These are phyloP conservation scores for Amaranthus hypochondriacus DNA, from an alignment of 148 eudicot genomes.

Conservation along the genomic window DNA sequence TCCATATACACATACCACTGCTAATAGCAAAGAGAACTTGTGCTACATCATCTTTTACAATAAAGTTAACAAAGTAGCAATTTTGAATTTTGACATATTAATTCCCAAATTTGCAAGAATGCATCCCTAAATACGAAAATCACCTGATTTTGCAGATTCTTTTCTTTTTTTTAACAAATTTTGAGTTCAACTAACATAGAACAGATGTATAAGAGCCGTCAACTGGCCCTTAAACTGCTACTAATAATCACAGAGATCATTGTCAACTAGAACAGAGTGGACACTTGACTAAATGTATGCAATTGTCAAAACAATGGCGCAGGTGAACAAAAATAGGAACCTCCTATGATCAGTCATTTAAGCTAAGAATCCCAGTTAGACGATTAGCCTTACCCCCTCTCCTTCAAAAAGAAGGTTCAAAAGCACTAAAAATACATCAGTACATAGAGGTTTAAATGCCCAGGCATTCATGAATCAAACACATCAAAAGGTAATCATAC, in stretches of 20 bases:
- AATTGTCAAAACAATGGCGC: neutral
- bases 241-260: neutral
- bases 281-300: neutral
- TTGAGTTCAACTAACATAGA: neutral
- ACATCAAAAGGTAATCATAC: neutral
- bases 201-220: neutral
- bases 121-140: neutral
- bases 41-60: neutral
- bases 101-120: neutral
- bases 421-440: neutral
- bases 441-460: neutral
- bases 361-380: neutral
- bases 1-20: neutral
- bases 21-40: neutral
- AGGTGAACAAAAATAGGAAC: neutral
- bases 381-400: neutral
- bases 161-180: neutral
- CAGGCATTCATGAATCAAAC: neutral
- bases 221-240: neutral
- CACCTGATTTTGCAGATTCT: neutral
- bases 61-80: neutral
- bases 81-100: neutral
- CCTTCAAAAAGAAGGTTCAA: neutral
- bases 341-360: neutral
- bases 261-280: neutral